A percentile compares a stretch with the other conserved stretches of the same genome.
Evolutionary conservation across 129 eudicot species (phyloP).

Genomic region (Heracleum sosnowskyi): DNA sequence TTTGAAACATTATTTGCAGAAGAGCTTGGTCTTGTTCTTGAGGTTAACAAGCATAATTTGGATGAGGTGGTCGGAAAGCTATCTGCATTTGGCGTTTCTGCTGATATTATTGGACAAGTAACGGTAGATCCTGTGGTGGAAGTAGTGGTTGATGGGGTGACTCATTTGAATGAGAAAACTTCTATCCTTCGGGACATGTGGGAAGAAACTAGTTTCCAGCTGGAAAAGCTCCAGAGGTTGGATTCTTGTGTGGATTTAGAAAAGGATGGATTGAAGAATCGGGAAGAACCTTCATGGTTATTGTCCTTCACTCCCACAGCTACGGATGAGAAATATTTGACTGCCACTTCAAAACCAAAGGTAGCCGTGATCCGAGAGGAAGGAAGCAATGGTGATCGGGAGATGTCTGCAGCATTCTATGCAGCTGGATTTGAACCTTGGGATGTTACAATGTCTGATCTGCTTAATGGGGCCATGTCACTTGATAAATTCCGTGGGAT

Average conservation of each 20-base stretch:
- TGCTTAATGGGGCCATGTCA: conserved; percentile 44
- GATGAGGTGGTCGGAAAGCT: conserved; percentile 41
- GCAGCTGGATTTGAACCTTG: conserved; percentile 78
- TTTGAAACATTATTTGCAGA: conserved; percentile 64
- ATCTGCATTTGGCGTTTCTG: conserved; percentile 29
- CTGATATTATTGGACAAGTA: conserved; percentile 61
- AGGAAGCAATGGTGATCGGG: conserved; percentile 93
- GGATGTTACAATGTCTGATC: conserved; percentile 79
- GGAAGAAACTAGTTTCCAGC: conserved; percentile 84
- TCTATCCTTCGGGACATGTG: conserved; percentile 64
- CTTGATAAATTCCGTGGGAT: conserved; percentile 48
- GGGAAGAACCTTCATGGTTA: conserved; percentile 69
- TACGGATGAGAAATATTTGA: conserved; percentile 51
- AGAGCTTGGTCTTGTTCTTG: conserved; percentile 84
- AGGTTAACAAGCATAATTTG: conserved; percentile 46
- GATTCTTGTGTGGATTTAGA: conserved; percentile 64
- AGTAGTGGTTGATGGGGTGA: conserved; percentile 49
- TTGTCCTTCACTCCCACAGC: conserved; percentile 61
- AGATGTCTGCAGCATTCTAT: conserved; percentile 84
- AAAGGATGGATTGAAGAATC: conserved; percentile 59
- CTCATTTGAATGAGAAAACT: conserved; percentile 48
- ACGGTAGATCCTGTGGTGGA: conserved; percentile 36
- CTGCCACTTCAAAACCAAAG: conserved; percentile 45
- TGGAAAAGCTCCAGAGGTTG: conserved; percentile 62
- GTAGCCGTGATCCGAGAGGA: conserved; percentile 90